Evolutionary conservation across 768 basidiomycete species (phyloP).

Genomic region (Mycena pura): DNA sequence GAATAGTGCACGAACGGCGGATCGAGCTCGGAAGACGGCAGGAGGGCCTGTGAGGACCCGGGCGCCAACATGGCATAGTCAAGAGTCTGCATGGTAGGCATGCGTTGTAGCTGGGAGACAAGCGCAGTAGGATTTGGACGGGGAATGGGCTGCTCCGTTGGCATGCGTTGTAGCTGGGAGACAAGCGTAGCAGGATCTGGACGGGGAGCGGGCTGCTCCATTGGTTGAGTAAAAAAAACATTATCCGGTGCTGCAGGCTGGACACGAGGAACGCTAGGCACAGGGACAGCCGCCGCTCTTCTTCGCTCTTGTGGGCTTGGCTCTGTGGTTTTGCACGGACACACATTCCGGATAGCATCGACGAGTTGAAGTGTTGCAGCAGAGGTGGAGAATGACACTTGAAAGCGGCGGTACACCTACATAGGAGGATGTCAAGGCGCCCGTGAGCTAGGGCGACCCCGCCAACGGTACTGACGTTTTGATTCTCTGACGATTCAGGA

Average conservation of each 20-base stretch:
- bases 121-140: neutral
- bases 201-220: neutral
- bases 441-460: neutral
- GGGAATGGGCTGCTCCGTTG: neutral
- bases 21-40: conserved; percentile 16
- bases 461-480: conserved; percentile 19
- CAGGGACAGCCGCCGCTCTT: neutral
- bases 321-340: conserved; percentile 73
- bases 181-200: neutral
- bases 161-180: too few species aligned
- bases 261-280: too few species aligned
- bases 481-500: conserved; percentile 34
- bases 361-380: conserved; percentile 62
- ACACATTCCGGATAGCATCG: conserved; percentile 66
- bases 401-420: conserved; percentile 77
- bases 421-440: conserved; percentile 17
- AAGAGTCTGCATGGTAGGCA: neutral
- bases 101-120: neutral
- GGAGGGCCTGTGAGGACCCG: conserved; percentile 22
- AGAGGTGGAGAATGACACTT: conserved; percentile 68
- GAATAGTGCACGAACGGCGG: neutral
- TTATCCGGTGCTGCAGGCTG: too few species aligned
- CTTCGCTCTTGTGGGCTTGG: neutral
- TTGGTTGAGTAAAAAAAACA: neutral
- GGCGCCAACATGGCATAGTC: neutral